A percentile compares a stretch with the other conserved stretches of the same genome.
Evolutionary conservation across 345 rosid species (phyloP).

Genomic region (Nasturtium officinale): DNA sequence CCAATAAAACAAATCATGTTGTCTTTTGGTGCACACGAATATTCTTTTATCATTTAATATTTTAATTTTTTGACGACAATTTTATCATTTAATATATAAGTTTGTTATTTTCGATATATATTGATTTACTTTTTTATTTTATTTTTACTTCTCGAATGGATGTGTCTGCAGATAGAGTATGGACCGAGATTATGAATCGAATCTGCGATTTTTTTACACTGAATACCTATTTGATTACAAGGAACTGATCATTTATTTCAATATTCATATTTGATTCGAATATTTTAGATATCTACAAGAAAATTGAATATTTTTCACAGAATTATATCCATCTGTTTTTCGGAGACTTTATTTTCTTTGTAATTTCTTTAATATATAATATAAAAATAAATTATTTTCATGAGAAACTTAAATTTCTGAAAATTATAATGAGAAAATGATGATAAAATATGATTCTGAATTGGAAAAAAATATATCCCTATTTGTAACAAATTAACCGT

Average conservation of each 20-base stretch:
- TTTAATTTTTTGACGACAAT: too few relatives aligned
- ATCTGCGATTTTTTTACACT: background rate
- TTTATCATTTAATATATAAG: constrained; percentile 2
- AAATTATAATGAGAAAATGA: background rate
- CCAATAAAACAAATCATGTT: constrained; percentile 39
- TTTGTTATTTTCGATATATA: background rate
- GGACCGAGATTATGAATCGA: background rate
- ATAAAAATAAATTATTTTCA: too few relatives aligned
- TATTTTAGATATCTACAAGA: background rate
- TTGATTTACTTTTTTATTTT: background rate
- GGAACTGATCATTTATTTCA: background rate
- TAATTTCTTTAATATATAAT: background rate
- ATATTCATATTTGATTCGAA: background rate
- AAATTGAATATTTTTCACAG: background rate
- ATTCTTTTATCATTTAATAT: background rate
- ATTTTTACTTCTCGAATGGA: background rate
- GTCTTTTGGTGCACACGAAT: constrained; percentile 35
- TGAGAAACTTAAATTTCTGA: background rate
- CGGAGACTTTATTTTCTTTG: too few relatives aligned
- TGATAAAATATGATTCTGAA: background rate
- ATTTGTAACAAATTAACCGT: background rate
- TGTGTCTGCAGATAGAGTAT: background rate
- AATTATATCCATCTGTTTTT: background rate
- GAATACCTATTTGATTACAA: background rate
- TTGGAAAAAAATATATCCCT: background rate